Conservation (phyloP, 371 early-diverging fungal species). For the Lichtheimia ramosa region DNA sequence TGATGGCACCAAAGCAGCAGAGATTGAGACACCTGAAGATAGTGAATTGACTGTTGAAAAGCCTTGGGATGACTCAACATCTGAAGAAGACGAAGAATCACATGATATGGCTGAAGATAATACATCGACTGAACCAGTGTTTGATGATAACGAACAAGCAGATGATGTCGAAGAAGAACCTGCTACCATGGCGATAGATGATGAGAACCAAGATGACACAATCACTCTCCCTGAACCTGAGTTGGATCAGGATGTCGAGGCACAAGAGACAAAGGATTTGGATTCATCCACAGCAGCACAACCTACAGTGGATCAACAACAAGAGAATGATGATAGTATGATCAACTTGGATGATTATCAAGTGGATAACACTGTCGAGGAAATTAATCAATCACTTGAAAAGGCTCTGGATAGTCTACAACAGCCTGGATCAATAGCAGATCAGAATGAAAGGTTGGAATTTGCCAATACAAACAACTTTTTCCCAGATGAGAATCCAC, state of each 20-base stretch:
- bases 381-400: constrained; percentile 9
- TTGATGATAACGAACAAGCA: background rate
- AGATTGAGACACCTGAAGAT: background rate
- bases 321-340: background rate
- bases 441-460: too few relatives aligned
- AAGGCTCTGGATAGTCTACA: constrained; percentile 9
- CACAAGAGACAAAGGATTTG: background rate
- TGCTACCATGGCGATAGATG: background rate
- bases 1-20: background rate
- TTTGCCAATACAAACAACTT: background rate
- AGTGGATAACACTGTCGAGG: constrained; percentile 6
- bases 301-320: background rate
- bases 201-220: background rate
- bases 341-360: constrained; percentile 7
- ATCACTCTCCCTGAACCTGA: background rate
- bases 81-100: background rate
- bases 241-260: background rate
- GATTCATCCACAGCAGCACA: background rate
- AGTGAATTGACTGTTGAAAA: constrained; percentile 2
- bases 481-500: constrained; percentile 4
- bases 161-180: background rate
- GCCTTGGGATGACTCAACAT: constrained; percentile 9
- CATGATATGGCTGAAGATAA: background rate
- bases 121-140: too few relatives aligned
- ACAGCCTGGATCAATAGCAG: background rate